Base-by-base conservation (phyloP, 2,329 filamentous ascomycete genomes). In the Calcarisporium arbuscula region DNA sequence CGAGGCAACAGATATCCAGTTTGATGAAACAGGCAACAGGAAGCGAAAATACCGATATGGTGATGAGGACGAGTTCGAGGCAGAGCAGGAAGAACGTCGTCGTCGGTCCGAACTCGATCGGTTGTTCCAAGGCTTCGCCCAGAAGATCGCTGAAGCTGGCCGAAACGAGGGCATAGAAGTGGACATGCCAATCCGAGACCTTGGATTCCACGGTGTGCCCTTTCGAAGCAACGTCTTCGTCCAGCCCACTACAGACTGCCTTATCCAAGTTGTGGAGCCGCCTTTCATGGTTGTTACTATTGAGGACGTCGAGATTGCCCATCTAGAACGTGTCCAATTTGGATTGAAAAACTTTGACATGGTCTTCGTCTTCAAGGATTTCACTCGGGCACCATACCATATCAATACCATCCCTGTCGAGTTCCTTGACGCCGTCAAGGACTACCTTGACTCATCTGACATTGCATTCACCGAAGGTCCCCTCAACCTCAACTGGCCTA, bases 321-420 rank as follows among this genome's bases (percentile, higher is more conserved):
- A 98, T 64, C 68, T 98, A 39, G 92, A 98, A 61, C 85, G 90
- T 67, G 92, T 98, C 14, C 72, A 90, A 64, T 98, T 98, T 53
- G 94, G 92, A 21, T 73, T 98, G 42, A 95, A 96, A 72, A 98
- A 98, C 62, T 98, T 98, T 59, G 92, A 98, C 62, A 80, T 98
- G 60, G 92, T 98, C 15, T 89, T 96, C 53, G 85, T 98, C 23
- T 96, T 95, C 72, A 96, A 96, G 54, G 92, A 98, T 64, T 96
- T 95, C 62, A 78, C 84, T 35, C 79, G 89, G n/a, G 64, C 86
- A 4, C 90, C 90, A 2, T 84, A 83, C 37, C 92, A 98, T 60
- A 83, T 98, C 70, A 98, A 98, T 65, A 98, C 92, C 6, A 96
- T 98, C 44, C 94, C 92, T 0, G 87, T 98, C 17, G 92, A 98